Evolutionary conservation across 192 early-diverging fungal species (phyloP), one percentile per base, ranked within the genome.

Genomic region (Anaeromyces robustus): DNA sequence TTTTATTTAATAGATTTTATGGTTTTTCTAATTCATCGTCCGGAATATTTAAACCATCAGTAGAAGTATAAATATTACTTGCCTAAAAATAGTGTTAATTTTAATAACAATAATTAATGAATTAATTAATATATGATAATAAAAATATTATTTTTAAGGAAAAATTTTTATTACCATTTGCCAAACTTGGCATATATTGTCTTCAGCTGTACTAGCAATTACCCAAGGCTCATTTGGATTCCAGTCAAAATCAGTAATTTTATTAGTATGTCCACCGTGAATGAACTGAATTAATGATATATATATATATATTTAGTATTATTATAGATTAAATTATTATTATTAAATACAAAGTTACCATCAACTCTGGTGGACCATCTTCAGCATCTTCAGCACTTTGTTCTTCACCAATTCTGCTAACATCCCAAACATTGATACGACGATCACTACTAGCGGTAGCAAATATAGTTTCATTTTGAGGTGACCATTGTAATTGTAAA

Each of bases 151-250:
- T 12, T 29, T 77, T 31, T 31, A 78, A 14, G 22, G 11, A 30
- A 87, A 88, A 77, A 88, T 91, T 81, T 85, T 86, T 82, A 87
- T 89, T 85, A 93, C 96, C 94, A 97, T 96, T 87, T 99, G 95
- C 97, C 97, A 99, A 9, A 96, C 94, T 91, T 99, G 97, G 78
- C 94, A 91, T 77, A 99, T 95, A 82, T 99, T 99, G 83, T 99
- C 96, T 83, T 99, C 96, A 14, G 96, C 97, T 7, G 95, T 92
- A 52, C 92, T 94, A 84, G 94, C 94, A 81, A 99, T 87, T 11
- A 94, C 94, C 97, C 97, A 99, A 39, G 95, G 95, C 80, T 94
- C 91, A 81, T 95, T 92, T 81, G 87, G 90, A 89, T 96, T 99
- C 97, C 97, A 99, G 79, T 90, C 91, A 79, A 99, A 93, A 84